A percentile compares a stretch with the other conserved stretches of the same genome.
phyloP scores from a whole-genome alignment of 2,329 filamentous ascomycete species.

The Neofusicoccum sp. region DNA sequence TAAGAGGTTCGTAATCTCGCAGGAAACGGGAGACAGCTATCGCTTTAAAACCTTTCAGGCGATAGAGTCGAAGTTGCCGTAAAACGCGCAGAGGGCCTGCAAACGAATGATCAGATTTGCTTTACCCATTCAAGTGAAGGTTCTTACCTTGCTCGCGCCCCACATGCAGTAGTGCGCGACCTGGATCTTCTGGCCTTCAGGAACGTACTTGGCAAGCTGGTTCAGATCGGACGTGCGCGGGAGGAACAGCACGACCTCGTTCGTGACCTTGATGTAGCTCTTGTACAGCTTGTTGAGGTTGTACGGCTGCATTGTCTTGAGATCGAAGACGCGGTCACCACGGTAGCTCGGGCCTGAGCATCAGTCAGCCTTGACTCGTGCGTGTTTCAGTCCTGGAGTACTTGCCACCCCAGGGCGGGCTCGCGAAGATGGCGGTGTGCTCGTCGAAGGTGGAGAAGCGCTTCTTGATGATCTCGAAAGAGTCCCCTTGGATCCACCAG shows the following conservation, averaged over 20 bases:
- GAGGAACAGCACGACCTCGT: constrained; percentile 73
- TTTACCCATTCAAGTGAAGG: neutral
- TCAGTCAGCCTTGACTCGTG: constrained; percentile 20
- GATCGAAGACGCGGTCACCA: constrained; percentile 73
- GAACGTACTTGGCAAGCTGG: constrained; percentile 39
- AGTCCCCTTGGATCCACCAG: constrained; percentile 85
- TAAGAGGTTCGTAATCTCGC: too few relatives aligned
- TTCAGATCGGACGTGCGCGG: constrained; percentile 60
- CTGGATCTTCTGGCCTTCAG: constrained; percentile 37
- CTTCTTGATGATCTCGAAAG: constrained; percentile 70
- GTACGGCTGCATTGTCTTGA: constrained; percentile 88
- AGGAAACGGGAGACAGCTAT: too few relatives aligned
- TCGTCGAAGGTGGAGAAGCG: constrained; percentile 50
- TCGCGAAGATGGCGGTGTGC: constrained; percentile 66
- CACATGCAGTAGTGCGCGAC: constrained; percentile 29
- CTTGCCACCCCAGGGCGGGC: constrained; percentile 74
- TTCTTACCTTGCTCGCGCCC: constrained; percentile 20
- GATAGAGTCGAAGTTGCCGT: constrained; percentile 3
- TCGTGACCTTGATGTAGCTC: constrained; percentile 42
- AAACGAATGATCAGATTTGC: neutral
- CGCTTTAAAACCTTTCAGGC: neutral
- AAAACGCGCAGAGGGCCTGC: constrained; percentile 20
- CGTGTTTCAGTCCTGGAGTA: constrained; percentile 4
- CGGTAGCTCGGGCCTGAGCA: constrained; percentile 63
- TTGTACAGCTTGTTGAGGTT: constrained; percentile 51